Percentiles rank a stretch among this genome's conserved stretches.
phyloP scores from a whole-genome alignment of 352 stramenopile species.

The Globisporangium abappressorium region DNA sequence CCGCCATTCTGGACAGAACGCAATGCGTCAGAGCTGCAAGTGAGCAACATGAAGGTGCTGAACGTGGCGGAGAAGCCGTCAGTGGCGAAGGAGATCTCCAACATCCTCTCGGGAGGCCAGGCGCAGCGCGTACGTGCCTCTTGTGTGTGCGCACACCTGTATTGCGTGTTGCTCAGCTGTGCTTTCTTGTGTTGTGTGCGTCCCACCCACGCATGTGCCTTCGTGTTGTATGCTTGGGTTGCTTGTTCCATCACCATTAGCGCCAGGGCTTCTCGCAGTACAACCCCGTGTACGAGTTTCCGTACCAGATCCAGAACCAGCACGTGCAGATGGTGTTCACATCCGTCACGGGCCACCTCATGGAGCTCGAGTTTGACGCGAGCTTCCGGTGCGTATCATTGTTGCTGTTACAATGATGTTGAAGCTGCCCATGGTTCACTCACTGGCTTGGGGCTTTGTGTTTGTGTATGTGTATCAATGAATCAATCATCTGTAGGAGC shows the following conservation, averaged over 20 bases:
- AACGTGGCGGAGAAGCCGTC: slow-evolving; percentile 99
- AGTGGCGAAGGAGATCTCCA: slow-evolving; percentile 96
- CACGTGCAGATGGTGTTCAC: slow-evolving; percentile 92
- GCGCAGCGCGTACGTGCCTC: slow-evolving; percentile 49
- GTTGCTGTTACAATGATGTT: neutral
- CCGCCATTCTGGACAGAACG: slow-evolving; percentile 12
- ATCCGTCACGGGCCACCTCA: slow-evolving; percentile 98
- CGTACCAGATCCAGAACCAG: slow-evolving; percentile 80
- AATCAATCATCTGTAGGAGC: slow-evolving; percentile 47
- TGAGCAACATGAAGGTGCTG: slow-evolving; percentile 76
- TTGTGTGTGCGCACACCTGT: neutral
- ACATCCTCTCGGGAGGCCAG: slow-evolving; percentile 86
- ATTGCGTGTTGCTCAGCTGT: slow-evolving; percentile 2
- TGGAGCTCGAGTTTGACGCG: slow-evolving; percentile 94
- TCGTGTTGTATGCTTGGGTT: neutral
- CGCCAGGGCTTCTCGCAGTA: slow-evolving; percentile 76
- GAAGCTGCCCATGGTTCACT: neutral
- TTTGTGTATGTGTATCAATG: slow-evolving; percentile 20
- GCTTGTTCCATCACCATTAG: slow-evolving; percentile 25
- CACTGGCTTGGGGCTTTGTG: slow-evolving; percentile 23
- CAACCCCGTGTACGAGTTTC: slow-evolving; percentile 92
- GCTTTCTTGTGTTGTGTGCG: neutral
- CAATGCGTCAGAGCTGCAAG: slow-evolving; percentile 4
- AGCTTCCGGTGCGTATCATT: slow-evolving; percentile 46
- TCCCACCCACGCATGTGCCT: neutral